phyloP scores from a whole-genome alignment of 345 rosid genomes.

The Lenwebbia sp. region DNA sequence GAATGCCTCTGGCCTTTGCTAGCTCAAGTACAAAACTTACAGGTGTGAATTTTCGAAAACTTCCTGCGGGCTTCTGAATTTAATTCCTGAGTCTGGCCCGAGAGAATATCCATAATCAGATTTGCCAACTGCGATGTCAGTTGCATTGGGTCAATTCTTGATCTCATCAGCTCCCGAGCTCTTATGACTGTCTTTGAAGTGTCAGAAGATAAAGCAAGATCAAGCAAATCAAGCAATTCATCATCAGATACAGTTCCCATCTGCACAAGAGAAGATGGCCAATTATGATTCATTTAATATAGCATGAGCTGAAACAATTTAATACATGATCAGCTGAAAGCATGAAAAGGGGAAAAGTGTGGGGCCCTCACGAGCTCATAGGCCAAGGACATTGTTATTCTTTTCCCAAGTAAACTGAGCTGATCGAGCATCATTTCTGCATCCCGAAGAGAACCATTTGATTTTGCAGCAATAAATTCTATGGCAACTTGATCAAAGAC shows the following conservation, averaged over 20 bases:
- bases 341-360: not conserved
- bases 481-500: constrained; percentile 66
- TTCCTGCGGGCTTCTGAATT: constrained; percentile 47
- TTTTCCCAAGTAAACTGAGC: constrained; percentile 82
- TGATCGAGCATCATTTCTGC: constrained; percentile 97
- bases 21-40: constrained; percentile 24
- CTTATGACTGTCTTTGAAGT: constrained; percentile 83
- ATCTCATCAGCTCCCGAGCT: constrained; percentile 92
- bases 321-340: not conserved
- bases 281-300: not conserved
- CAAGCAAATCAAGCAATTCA: constrained; percentile 85
- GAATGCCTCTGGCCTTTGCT: not conserved
- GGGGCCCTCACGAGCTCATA: constrained; percentile 72
- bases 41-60: constrained; percentile 45
- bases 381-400: constrained; percentile 60
- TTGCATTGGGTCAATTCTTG: constrained; percentile 93
- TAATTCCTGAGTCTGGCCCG: constrained; percentile 52
- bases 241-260: constrained; percentile 92
- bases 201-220: constrained; percentile 85
- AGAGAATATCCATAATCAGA: constrained; percentile 86
- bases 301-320: constrained; percentile 1
- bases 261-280: constrained; percentile 24
- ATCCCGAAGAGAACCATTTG: constrained; percentile 90
- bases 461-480: constrained; percentile 82
- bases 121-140: constrained; percentile 86